Conservation (phyloP, 371 early-diverging fungal genomes). For the Mortierella sp. region DNA sequence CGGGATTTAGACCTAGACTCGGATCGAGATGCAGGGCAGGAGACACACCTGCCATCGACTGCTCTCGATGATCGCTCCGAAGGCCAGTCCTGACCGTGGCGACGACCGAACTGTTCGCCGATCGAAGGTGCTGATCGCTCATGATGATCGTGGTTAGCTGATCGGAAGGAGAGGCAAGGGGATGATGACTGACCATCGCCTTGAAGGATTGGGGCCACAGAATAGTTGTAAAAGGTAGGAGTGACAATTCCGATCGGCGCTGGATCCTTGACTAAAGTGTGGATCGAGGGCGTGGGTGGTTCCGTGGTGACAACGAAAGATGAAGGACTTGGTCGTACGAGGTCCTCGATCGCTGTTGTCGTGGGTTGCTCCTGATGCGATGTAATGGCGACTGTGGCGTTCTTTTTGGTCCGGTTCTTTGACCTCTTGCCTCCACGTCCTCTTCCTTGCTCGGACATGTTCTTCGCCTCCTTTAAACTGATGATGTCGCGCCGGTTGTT, state of each 20-base stretch:
- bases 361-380: not conserved
- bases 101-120: constrained; percentile 47
- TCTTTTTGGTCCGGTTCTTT: not conserved
- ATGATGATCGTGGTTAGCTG: too few relatives aligned
- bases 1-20: constrained; percentile 27
- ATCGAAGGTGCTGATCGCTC: constrained; percentile 22
- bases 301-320: constrained; percentile 8
- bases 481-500: too few relatives aligned
- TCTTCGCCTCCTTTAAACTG: not conserved
- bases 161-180: not conserved
- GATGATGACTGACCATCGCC: too few relatives aligned
- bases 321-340: not conserved
- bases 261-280: not conserved
- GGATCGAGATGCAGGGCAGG: constrained; percentile 14
- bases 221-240: too few relatives aligned
- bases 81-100: constrained; percentile 48
- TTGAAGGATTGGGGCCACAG: not conserved
- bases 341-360: not conserved
- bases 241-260: not conserved
- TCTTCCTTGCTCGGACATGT: not conserved
- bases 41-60: constrained; percentile 4
- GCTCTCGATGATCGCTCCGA: not conserved
- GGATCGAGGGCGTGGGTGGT: constrained; percentile 9
- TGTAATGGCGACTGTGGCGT: not conserved
- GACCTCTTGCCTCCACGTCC: constrained; percentile 12